phyloP scores from a whole-genome alignment of 352 stramenopile genomes.

The Pythium aquatile region DNA sequence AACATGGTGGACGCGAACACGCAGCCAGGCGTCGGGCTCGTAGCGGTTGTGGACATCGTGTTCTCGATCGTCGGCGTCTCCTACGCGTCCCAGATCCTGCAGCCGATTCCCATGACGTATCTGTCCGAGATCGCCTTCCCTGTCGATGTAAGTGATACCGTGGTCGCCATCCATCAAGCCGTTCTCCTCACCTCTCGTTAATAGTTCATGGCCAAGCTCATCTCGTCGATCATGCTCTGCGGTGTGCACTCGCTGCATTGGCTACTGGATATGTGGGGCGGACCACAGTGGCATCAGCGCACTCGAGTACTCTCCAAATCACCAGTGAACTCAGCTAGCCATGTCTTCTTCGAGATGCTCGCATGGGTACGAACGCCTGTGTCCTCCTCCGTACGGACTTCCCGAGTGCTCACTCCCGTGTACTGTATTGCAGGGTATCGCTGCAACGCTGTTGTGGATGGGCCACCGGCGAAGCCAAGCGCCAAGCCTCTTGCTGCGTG shows the following conservation, averaged over 20 bases:
- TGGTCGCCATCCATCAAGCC: background rate
- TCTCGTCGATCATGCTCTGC: constrained; percentile 47
- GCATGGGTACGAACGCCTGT: constrained; percentile 41
- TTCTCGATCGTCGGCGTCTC: constrained; percentile 54
- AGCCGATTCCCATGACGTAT: constrained; percentile 66
- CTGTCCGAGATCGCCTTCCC: constrained; percentile 77
- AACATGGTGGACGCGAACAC: background rate
- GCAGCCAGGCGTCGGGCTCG: constrained; percentile 6
- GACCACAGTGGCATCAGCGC: constrained; percentile 39
- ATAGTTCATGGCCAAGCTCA: constrained; percentile 65
- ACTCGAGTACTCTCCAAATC: background rate
- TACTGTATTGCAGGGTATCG: constrained; percentile 7
- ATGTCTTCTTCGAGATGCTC: constrained; percentile 53
- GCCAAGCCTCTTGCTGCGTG: constrained; percentile 51
- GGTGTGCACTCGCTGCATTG: constrained; percentile 46
- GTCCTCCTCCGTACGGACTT: background rate
- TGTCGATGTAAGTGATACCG: constrained; percentile 42
- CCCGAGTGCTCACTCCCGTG: background rate
- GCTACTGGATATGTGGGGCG: constrained; percentile 41
- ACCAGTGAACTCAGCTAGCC: constrained; percentile 9
- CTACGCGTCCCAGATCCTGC: constrained; percentile 54
- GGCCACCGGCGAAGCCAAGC: constrained; percentile 63
- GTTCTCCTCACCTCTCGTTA: background rate
- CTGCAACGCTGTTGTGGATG: constrained; percentile 59
- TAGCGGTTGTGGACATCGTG: constrained; percentile 26